Base-by-base conservation (phyloP, 345 rosid genomes). In the Gossypium longicalyx region DNA sequence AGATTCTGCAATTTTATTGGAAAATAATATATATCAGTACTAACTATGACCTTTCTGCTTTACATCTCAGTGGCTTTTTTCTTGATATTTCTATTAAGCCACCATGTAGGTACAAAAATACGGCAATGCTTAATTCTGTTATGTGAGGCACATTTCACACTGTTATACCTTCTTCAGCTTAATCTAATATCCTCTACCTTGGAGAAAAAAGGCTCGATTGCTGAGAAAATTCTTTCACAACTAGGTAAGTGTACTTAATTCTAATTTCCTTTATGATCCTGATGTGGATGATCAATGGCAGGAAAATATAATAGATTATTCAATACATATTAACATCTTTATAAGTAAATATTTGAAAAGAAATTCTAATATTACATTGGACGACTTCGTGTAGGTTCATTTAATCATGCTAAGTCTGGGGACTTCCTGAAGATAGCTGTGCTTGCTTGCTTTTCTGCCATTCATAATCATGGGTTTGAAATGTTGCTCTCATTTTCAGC, bases 381-480 rank as follows among this genome's bases (percentile, higher is more conserved):
- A 59, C 8, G 61, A 43, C 20, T 58, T 77, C 43, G 53, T 71
- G 67, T 27, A 87, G 90, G 90, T 74, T 83, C 84, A 12, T 70
- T 73, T 56, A 60, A 72, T 56, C 74, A 68, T 45, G 78, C 77
- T 68, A 77, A 64, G 83, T 82, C 84, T 68, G 86, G 95, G 95
- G 95, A 94, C 73, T 91, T 92, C 86, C 79, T 87, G 88, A 94
- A 89, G 85, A 89, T 94, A 71, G 97, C 98, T 69, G 77, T 89
- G 60, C 97, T 94, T 83, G 95, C 93, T 74, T 92, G 93, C 89
- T 91, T 86, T 80, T 92, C 95, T 84, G 89, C 98, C 70, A 83
- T 94, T 82, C 97, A 92, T 68, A 92, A 92, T 82, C 97, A 94
- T 85, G 97, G 97, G 48, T 89, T 88, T 79, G 90, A 92, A 80